Evolutionary conservation across 371 early-diverging fungal species (phyloP), one percentile per base, ranked within the genome.

Genomic region (Actinomortierella wolfii): DNA sequence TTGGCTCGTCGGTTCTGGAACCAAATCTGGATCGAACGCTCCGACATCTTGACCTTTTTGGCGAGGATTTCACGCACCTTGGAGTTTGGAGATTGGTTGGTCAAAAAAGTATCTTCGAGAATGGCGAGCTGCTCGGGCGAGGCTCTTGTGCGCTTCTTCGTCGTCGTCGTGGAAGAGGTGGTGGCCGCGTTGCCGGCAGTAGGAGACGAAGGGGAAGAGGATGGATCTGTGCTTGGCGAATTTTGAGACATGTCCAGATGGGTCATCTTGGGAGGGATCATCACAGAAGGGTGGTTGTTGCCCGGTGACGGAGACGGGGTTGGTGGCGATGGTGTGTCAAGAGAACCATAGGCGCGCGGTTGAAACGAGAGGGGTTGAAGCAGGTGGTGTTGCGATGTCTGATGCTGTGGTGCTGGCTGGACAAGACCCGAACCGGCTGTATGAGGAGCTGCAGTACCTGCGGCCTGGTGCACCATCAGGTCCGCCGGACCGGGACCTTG

Each of bases 1-100:
- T 96, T 97, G 46, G 97, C 97, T 49, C 99, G 85, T 68, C 95
- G 85, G 86, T 99, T 99, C 78, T 99, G 99, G 84, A 99, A 99
- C 99, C 99, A 99, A 63, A 99, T 95, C 76, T 98, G 97, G 60
- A 99, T 95, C 17, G 94, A 89, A 69, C 94, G 83, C 61, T 90
- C 89, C 24, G 96, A 92, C 96, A 98, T 97, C 60, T 90, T 86
- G 20, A 98, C 84, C 67, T 93, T 86, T 54, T 83, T 81, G 28
- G 94, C 92, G 25, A 98, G 85, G 39, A 87, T 86, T 71, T 92
- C 92, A 51, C 98, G 89, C 74, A 94, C 84, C 64, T 92, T 90
- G 44, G 84, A 86, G 57, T 89, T 90, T 34, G 93, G 93, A 13
- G 90, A 78, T 51, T 86, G 80, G 69, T 86, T 86, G 21, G 82